Evolutionary conservation across 2,329 filamentous ascomycete genomes (phyloP).

Genomic region (Microsporum audouinii): DNA sequence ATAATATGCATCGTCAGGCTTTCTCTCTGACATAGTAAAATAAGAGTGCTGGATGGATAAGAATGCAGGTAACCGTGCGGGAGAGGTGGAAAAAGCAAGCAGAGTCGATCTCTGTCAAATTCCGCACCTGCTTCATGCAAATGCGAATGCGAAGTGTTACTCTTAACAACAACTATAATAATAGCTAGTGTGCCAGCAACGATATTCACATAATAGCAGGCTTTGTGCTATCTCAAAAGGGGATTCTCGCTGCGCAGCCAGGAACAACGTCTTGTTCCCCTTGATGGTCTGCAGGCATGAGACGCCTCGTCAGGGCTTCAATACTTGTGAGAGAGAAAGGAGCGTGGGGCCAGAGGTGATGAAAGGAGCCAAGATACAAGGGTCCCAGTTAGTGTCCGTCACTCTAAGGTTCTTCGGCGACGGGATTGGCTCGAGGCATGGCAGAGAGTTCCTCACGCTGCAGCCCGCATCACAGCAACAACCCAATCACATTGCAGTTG

Average conservation of each 20-base stretch:
- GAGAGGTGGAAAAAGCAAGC: neutral
- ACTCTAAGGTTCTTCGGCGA: neutral
- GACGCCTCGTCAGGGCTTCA: slow-evolving; percentile 1
- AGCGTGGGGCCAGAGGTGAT: slow-evolving; percentile 4
- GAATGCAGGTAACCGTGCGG: neutral
- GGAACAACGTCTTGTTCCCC: neutral
- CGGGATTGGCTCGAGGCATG: slow-evolving; percentile 2
- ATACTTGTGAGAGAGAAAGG: neutral
- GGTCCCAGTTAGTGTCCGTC: slow-evolving; percentile 4
- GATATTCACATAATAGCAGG: neutral
- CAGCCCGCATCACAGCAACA: slow-evolving; percentile 2
- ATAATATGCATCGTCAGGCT: neutral
- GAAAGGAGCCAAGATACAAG: slow-evolving; percentile 4
- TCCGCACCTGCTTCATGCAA: neutral
- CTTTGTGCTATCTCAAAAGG: neutral
- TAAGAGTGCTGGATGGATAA: neutral
- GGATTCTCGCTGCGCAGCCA: neutral
- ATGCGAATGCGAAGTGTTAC: neutral
- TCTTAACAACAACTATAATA: neutral
- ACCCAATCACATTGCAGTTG: neutral
- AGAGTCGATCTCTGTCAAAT: neutral
- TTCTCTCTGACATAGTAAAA: neutral
- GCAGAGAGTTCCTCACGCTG: slow-evolving; percentile 5
- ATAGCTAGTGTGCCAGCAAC: neutral
- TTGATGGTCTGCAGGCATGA: neutral